Evolutionary conservation across 2,329 filamentous ascomycete species (phyloP), one percentile per base, ranked within the genome.

Genomic region (Colletotrichum liaoningense): DNA sequence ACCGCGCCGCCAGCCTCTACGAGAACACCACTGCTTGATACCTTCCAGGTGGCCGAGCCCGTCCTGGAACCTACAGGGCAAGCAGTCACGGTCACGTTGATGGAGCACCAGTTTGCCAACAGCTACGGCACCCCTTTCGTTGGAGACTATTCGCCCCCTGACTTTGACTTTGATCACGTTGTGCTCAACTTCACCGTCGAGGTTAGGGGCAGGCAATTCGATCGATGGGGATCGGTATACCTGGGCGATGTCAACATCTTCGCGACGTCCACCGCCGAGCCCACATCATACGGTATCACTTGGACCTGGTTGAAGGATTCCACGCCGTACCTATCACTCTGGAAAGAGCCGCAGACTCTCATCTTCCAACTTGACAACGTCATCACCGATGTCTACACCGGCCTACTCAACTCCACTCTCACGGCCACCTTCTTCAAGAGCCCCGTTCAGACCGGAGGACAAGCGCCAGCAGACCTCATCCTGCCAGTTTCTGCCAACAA

Each of bases 221-320:
- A 97, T 80, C 89, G 94, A 46, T 86, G 96, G 11, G 94, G 91
- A 4, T 82, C 92, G 35, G 92, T 97, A 87, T 97, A 92, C 77
- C 86, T 97, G 35, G 91, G 90, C 54, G 93, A 95, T 79, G 90
- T 89, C 9, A 94, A 97, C 80, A 88, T 97, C 16, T 97, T 93
- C 86, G 87, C 94, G 24, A 95, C 94, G 1, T 95, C 93, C 5
- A 97, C 94, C 1, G 93, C 94, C 3, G 93, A 97, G 82, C 94
- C 94, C 1, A 6, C 87, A 86, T 8, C 42, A 7, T 87, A 87
- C 24, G 94, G 94, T 5, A 95, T 97, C 75, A 84, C 88, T 49
- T 96, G 93, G 93, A 91, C 89, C 1, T 95, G 94, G 79, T 84
- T 91, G 63, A 97, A 97, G 81, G 94, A 97, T 79, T 91, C 95